These are phyloP conservation scores for Mycena maculata DNA, from an alignment of 768 basidiomycete species.

Conservation along the genomic window DNA sequence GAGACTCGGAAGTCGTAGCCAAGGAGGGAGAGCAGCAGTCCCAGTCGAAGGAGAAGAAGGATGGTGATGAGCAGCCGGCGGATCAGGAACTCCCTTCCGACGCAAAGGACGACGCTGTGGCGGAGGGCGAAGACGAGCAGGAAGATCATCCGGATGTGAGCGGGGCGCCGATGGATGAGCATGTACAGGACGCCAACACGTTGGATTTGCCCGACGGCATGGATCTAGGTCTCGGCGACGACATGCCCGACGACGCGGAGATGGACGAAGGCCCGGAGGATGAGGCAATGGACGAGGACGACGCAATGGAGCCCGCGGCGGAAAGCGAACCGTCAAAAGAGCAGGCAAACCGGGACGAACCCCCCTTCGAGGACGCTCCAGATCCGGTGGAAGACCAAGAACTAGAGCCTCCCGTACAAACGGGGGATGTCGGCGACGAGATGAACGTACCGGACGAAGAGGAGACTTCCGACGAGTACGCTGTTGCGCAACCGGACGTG, in stretches of 20 bases:
- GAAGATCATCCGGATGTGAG: conserved; percentile 58
- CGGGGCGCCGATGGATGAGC: conserved; percentile 80
- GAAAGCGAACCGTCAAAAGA: conserved; percentile 39
- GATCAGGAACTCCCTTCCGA: conserved; percentile 33
- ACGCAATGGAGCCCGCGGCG: conserved; percentile 43
- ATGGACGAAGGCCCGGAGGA: conserved; percentile 46
- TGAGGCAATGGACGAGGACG: conserved; percentile 51
- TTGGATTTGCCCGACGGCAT: conserved; percentile 93
- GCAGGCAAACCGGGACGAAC: conserved; percentile 39
- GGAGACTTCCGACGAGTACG: conserved; percentile 44
- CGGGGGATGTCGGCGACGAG: conserved; percentile 45
- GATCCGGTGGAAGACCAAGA: conserved; percentile 49
- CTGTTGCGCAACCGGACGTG: conserved; percentile 57
- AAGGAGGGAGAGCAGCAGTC: conserved; percentile 71
- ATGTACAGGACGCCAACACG: conserved; percentile 81
- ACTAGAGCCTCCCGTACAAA: conserved; percentile 42
- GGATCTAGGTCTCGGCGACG: conserved; percentile 62
- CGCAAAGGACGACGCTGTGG: conserved; percentile 41
- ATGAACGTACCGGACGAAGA: conserved; percentile 46
- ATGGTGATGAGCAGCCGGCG: conserved; percentile 37
- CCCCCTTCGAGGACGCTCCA: conserved; percentile 37
- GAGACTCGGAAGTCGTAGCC: conserved; percentile 77
- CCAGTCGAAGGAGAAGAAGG: conserved; percentile 48
- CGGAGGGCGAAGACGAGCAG: conserved; percentile 51
- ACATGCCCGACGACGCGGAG: conserved; percentile 50